Base-by-base conservation (phyloP, 257 asterid species). In the Phtheirospermum japonicum region DNA sequence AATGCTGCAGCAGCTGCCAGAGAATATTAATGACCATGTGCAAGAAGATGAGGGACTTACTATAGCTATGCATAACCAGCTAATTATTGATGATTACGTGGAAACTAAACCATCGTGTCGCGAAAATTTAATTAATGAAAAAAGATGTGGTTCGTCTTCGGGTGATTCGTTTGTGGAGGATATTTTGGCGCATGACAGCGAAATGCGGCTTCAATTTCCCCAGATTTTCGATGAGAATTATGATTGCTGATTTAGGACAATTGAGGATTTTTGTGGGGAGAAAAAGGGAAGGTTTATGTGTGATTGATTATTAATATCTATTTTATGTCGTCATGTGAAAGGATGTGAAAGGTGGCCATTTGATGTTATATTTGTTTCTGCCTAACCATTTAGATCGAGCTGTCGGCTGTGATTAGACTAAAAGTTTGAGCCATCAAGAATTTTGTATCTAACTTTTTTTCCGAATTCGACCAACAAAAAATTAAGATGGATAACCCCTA, bases 131-230 rank as follows among this genome's bases (percentile, higher is more conserved):
- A 23, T 28, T 56, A 63, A 67, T 57, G 45, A 57, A 8, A 64
- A 57, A 6, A 46, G 52, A 37, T 45, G 43, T 10, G 4, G 30
- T 37, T 53, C 53, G 20, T 57, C 80, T 4, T 60, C 73, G 48
- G 80, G 71, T 11, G 91, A 79, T 68, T 85, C 88, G 2, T 89
- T 93, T 39, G 94, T 93, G 73, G 92, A 89, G 9, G 77, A 78
- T 5, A 85, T 93, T 51, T 67, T 91, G 82, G 95, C 95, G 60
- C 83, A 75, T 59, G 95, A 90, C 61, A 70, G 64, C 31, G 82
- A 88, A 69, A 88, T 86, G 88, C 69, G 75, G 61, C 76, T 76
- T 61, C 88, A 76, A 63, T 88, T 86, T 80, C 92, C 95, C 59
- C 63, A 65, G 32, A 57, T 86, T 69, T 74, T 80, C 42, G 81